Evolutionary conservation across 73 alveolate species (phyloP), one percentile per base, ranked within the genome.

Genomic region (Paramecium bursaria): DNA sequence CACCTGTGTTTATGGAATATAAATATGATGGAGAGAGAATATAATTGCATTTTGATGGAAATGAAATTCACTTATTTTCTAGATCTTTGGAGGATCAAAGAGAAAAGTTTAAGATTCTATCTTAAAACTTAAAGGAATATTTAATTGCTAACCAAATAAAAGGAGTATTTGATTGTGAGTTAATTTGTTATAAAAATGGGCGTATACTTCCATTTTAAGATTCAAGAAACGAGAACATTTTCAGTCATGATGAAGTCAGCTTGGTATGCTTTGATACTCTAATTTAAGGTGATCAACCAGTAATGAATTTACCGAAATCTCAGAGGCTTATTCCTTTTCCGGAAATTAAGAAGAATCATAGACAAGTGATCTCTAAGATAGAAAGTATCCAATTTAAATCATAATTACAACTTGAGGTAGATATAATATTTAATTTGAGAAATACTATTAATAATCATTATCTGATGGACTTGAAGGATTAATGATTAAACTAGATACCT

Each of bases 21-120:
- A 91, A 91, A 85, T 91, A 91, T 75, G 96, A 91, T 85, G 96
- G 96, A 4, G 91, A 85, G 67, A 39, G 96, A 10, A 92, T 92
- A n/a, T 92, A 91, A 80, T 88, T 91, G 29, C 96, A 91, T 88
- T 91, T 75, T 75, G 75, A 88, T 67, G 85, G 91, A 11, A 82
- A 91, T 74, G 88, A 91, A 57, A 86, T 90, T 21, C 88, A 73
- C 67, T 74, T 91, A 3, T 91, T 79, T 54, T 88, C 94, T 55
- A 74, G 96, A 46, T 90, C 88, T 74, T 80, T 92, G 50, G 97
- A 92, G 85, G 90, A 67, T 39, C 76, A 90, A 91, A 90, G 92
- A 6, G 88, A 87, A 29, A 75, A 93, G 87, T 86, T 91, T 55
- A 89, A 82, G 48, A 91, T 55, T 50, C 76, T 90, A 53, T 75